A percentile compares a stretch with the other conserved stretches of the same genome.
Conservation (phyloP, 2,329 filamentous ascomycete species). For the Pseudogymnoascus destructans region DNA sequence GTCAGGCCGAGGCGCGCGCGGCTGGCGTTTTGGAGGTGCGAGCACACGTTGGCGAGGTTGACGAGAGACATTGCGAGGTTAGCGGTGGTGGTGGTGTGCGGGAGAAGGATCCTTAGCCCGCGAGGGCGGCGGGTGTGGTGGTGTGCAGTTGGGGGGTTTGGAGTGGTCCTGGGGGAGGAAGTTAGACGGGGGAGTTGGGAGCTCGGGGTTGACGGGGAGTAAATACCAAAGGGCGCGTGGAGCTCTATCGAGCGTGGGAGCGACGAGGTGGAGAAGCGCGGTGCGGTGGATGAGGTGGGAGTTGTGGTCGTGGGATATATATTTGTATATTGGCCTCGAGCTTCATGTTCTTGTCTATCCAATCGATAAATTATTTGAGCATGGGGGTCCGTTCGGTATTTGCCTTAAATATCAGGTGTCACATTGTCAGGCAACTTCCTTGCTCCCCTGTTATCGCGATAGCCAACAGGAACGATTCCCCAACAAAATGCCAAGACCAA, state of each 20-base stretch:
- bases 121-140: neutral
- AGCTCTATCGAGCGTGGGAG: neutral
- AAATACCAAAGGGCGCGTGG: neutral
- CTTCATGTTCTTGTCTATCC: neutral
- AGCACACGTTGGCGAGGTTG: constrained; percentile 57
- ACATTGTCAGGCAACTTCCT: neutral
- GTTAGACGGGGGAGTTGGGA: neutral
- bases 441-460: neutral
- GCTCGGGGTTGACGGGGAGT: neutral
- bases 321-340: neutral
- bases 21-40: constrained; percentile 61
- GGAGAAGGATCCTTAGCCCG: neutral
- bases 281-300: neutral
- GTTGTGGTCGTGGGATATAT: neutral
- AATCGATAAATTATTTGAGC: neutral
- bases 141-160: neutral
- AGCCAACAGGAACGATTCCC: neutral
- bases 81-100: neutral
- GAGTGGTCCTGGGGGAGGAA: neutral
- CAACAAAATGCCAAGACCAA: neutral
- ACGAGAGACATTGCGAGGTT: constrained; percentile 50
- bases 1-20: constrained; percentile 56
- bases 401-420: neutral
- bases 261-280: neutral
- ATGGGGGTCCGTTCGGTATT: neutral